Conservation (phyloP, 176 grass and related monocot genomes). For the Bonia amplexicaulis region DNA sequence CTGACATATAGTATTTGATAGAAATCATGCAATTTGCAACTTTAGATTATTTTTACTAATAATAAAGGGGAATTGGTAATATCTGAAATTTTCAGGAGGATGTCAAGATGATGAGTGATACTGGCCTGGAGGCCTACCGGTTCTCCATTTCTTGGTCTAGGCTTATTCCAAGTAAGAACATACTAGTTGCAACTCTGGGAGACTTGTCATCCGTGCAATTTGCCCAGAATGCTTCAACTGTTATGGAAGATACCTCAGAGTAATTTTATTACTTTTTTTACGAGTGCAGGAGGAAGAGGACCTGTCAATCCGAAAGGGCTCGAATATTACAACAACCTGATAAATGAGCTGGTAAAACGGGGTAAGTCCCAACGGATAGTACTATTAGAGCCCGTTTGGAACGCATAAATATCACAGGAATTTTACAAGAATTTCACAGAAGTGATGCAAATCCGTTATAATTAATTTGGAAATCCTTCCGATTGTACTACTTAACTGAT, state of each 20-base stretch:
- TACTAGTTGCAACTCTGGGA: neutral
- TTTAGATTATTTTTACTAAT: neutral
- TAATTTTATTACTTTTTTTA: neutral
- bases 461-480: too few species aligned
- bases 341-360: conserved; percentile 60
- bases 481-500: neutral
- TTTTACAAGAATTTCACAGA: neutral
- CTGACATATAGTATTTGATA: too few species aligned
- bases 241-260: neutral
- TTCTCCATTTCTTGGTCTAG: conserved; percentile 96
- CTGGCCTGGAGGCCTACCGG: conserved; percentile 69
- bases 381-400: neutral
- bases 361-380: conserved; percentile 10
- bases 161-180: conserved; percentile 65
- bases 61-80: neutral
- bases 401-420: neutral
- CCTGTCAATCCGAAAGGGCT: conserved; percentile 64
- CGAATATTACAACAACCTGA: conserved; percentile 73
- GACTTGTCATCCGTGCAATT: neutral
- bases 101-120: conserved; percentile 55
- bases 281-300: conserved; percentile 58
- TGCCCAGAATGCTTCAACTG: neutral
- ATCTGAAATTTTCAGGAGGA: conserved; percentile 54
- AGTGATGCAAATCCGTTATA: neutral
- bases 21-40: too few species aligned